Base-by-base conservation (phyloP, 2,329 filamentous ascomycete species). In the Diaporthe caulivora region DNA sequence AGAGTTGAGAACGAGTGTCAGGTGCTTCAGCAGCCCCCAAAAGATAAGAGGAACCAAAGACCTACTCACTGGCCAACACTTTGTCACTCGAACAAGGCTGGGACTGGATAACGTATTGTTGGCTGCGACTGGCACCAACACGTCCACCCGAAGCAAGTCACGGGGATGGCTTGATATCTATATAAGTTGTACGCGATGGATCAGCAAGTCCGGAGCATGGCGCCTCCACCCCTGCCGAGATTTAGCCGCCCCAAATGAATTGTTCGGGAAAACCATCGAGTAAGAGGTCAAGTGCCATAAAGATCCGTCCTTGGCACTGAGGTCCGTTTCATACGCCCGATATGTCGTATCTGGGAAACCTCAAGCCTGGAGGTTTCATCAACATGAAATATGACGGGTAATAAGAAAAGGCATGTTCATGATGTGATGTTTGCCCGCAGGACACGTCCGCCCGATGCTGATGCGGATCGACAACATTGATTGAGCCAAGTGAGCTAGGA, bases 191-290 rank as follows among this genome's bases (percentile, higher is more conserved):
- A 75, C 72, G 76, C 69, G 73, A 69, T 65, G 62, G 29, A 73
- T 74, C 67, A 74, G 69, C 64, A 74, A 53, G 40, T 42, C 69
- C 57, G 74, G 62, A 64, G 65, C 55, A 49, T 68, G 70, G 44
- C 60, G 71, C 60, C 69, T 75, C 53, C 70, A 72, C 72, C 34
- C 65, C 75, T 73, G 71, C 76, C 77, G 77, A 80, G 54, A 75
- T 78, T 80, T 79, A 80, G 55, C 79, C 80, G 79, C 60, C 49
- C 65, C 74, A 77, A 76, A 78, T 78, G 76, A 78, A 72, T 70
- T 49, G 40, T 29, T 31, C 42, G 49, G 70, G 58, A 10, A 72
- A 47, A 8, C 44, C 62, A 58, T 74, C 55, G 42, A 70, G 31
- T 65, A 26, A 72, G 40, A 64, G 9, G 3, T 21, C 34, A 40